These are phyloP conservation scores for Vitis hybrid DNA, from an alignment of 177 flowering plant genomes.

Conservation along the genomic window DNA sequence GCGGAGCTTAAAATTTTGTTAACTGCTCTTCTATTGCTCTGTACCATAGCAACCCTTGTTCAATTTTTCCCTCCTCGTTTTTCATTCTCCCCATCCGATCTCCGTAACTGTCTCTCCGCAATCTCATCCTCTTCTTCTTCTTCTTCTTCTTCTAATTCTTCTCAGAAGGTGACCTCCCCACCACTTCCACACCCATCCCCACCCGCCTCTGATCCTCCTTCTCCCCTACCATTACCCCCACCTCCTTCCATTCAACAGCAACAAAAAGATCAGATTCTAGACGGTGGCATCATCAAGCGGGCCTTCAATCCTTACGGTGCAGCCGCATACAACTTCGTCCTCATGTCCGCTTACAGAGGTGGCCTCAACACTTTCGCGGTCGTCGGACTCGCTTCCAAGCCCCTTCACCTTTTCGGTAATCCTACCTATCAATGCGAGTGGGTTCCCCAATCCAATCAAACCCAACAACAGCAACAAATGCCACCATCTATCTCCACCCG, in stretches of 20 bases:
- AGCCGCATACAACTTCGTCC: constrained; percentile 77
- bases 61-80: constrained; percentile 61
- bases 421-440: constrained; percentile 63
- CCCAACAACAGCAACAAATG: background rate
- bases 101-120: constrained; percentile 46
- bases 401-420: constrained; percentile 65
- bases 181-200: constrained; percentile 12
- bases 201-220: constrained; percentile 4
- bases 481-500: constrained; percentile 4
- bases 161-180: constrained; percentile 1
- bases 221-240: constrained; percentile 14
- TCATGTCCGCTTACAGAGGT: constrained; percentile 89
- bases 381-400: constrained; percentile 80
- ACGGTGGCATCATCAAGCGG: constrained; percentile 50
- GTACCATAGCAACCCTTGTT: constrained; percentile 48
- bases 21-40: constrained; percentile 50
- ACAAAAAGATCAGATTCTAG: constrained; percentile 22
- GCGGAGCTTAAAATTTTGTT: constrained; percentile 64
- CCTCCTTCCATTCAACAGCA: constrained; percentile 6
- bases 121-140: constrained; percentile 16
- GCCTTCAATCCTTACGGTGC: constrained; percentile 61
- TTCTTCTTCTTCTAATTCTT: background rate
- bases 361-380: constrained; percentile 78
- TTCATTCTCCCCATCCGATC: constrained; percentile 51
- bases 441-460: constrained; percentile 18